Conservation (phyloP, 2,329 filamentous ascomycete genomes). For the Aspergillaceae sp. region DNA sequence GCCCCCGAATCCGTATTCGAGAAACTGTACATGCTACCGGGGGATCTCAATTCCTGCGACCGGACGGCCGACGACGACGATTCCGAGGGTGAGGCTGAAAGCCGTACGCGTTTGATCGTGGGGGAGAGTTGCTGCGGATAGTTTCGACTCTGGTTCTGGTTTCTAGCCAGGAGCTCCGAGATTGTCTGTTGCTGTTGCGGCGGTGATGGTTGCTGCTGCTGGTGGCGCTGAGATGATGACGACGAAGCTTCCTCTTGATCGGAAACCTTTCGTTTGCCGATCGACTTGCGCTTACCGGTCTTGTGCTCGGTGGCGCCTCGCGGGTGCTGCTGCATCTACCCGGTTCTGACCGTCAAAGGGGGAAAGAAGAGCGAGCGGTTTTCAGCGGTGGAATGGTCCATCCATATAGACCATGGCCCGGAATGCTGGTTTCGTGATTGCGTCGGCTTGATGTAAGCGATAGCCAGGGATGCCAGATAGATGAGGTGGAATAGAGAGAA, state of each 20-base stretch:
- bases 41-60: constrained; percentile 13
- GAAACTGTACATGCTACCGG: constrained; percentile 49
- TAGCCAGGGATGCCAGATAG: not conserved
- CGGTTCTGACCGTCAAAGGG: constrained; percentile 23
- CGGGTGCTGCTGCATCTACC: constrained; percentile 36
- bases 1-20: constrained; percentile 30
- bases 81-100: constrained; percentile 20
- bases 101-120: constrained; percentile 34
- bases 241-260: constrained; percentile 22
- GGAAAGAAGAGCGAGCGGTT: constrained; percentile 1
- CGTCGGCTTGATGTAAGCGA: constrained; percentile 1
- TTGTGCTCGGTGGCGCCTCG: constrained; percentile 31
- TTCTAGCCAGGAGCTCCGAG: constrained; percentile 37
- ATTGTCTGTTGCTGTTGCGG: constrained; percentile 35
- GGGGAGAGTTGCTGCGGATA: constrained; percentile 20
- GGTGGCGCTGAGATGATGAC: constrained; percentile 12
- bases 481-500: constrained; percentile 4
- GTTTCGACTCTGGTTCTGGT: constrained; percentile 16
- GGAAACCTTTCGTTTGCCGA: constrained; percentile 34
- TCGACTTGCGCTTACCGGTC: constrained; percentile 37
- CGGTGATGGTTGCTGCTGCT: constrained; percentile 15
- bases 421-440: not conserved
- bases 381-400: constrained; percentile 15
- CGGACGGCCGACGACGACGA: constrained; percentile 5
- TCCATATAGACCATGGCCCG: constrained; percentile 13